These are phyloP conservation scores for Yamadazyma kitorensis DNA, from an alignment of 805 yeast genomes.

Conservation along the genomic window DNA sequence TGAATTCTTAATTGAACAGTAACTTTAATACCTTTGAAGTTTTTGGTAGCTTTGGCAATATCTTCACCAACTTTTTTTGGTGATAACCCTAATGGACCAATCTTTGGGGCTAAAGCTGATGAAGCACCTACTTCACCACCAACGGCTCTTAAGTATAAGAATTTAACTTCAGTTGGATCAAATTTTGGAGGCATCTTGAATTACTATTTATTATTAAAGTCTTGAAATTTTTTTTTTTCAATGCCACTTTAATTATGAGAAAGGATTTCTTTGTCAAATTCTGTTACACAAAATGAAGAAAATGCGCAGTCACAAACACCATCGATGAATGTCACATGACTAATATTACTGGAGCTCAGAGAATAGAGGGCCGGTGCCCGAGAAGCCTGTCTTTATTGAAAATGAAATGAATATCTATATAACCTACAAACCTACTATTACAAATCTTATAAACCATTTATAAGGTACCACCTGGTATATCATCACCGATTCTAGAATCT, in stretches of 20 bases:
- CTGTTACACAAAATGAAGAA: too few species aligned
- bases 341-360: too few species aligned
- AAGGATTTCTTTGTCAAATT: too few species aligned
- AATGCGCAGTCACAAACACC: too few species aligned
- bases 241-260: too few species aligned
- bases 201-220: slow-evolving; percentile 10
- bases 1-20: slow-evolving; percentile 98
- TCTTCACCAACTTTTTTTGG: slow-evolving; percentile 99
- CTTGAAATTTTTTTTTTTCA: slow-evolving; percentile 15
- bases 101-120: slow-evolving; percentile 99
- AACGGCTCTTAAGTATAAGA: slow-evolving; percentile 98
- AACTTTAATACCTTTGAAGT: slow-evolving; percentile 98
- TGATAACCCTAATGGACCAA: slow-evolving; percentile 99
- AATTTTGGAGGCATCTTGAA: slow-evolving; percentile 90
- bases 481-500: slow-evolving; percentile 40
- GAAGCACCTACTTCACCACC: slow-evolving; percentile 99
- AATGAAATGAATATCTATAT: too few species aligned
- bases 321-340: too few species aligned
- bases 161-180: slow-evolving; percentile 98
- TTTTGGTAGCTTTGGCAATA: slow-evolving; percentile 99
- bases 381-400: too few species aligned
- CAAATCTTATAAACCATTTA: too few species aligned
- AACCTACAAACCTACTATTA: too few species aligned
- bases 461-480: slow-evolving; percentile 44
- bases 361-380: too few species aligned